phyloP scores from a whole-genome alignment of 2,329 filamentous ascomycete genomes.

The Nemania sp. region DNA sequence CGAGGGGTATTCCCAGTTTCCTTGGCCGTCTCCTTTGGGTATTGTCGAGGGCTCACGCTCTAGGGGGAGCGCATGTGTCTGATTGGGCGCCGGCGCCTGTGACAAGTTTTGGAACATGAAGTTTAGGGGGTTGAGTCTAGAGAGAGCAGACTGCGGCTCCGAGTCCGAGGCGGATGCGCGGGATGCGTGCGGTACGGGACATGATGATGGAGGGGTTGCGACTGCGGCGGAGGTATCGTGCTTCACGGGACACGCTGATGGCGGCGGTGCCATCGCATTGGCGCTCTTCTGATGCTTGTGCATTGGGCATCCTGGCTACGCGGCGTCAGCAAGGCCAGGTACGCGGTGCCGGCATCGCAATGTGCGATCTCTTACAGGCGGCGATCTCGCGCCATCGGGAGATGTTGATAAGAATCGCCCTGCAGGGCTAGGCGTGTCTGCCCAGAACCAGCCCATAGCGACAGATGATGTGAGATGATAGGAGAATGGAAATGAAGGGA shows the following conservation, averaged over 20 bases:
- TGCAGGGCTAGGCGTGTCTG: conserved; percentile 50
- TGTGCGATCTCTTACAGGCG: conserved; percentile 45
- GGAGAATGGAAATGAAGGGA: not conserved
- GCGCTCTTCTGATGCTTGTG: conserved; percentile 54
- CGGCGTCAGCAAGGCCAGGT: conserved; percentile 30
- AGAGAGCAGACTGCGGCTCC: conserved; percentile 53
- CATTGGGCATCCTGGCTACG: conserved; percentile 61
- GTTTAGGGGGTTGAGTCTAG: conserved; percentile 73
- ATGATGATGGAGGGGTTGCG: conserved; percentile 33
- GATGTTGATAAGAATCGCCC: conserved; percentile 31
- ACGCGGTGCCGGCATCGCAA: not conserved
- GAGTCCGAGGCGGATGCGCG: conserved; percentile 30
- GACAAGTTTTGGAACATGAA: conserved; percentile 93
- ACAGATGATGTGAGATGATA: not conserved
- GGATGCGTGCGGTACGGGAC: conserved; percentile 52
- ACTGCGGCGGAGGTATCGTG: conserved; percentile 25
- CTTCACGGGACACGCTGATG: conserved; percentile 42
- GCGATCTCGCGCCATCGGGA: conserved; percentile 39
- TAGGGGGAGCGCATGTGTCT: conserved; percentile 75
- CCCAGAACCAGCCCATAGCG: conserved; percentile 69
- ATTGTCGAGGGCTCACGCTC: conserved; percentile 86
- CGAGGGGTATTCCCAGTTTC: conserved; percentile 96
- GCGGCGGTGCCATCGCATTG: conserved; percentile 48
- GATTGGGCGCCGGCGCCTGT: conserved; percentile 74
- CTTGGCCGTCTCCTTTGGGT: conserved; percentile 76